phyloP scores from a whole-genome alignment of 768 basidiomycete species.

The Suillus decipiens region DNA sequence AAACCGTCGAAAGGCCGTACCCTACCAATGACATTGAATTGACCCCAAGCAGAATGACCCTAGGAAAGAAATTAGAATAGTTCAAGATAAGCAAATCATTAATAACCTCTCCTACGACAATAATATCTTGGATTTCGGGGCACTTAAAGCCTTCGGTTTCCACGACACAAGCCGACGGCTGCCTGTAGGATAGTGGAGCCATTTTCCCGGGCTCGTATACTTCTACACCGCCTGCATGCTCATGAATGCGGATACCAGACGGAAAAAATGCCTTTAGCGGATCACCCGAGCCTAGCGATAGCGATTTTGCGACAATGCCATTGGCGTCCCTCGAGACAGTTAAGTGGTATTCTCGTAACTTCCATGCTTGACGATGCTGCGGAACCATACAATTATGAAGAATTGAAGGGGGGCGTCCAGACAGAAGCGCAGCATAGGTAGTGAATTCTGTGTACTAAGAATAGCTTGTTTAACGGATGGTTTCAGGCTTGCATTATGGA shows the following conservation, averaged over 20 bases:
- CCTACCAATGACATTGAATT: conserved; percentile 77
- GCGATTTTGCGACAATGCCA: conserved; percentile 9
- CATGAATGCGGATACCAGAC: conserved; percentile 47
- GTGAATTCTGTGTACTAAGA: conserved; percentile 80
- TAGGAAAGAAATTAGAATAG: conserved; percentile 30
- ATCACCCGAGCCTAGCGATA: conserved; percentile 56
- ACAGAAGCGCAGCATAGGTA: conserved; percentile 77
- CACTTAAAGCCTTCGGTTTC: conserved; percentile 14
- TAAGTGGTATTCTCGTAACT: conserved; percentile 75
- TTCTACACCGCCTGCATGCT: conserved; percentile 48
- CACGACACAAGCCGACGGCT: conserved; percentile 27
- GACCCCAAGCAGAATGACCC: conserved; percentile 93
- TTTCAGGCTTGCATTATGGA: neutral
- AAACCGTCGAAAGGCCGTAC: conserved; percentile 83
- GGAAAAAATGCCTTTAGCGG: conserved; percentile 67
- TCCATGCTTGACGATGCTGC: conserved; percentile 90
- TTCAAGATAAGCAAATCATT: conserved; percentile 2
- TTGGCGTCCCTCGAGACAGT: conserved; percentile 33
- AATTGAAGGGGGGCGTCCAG: conserved; percentile 61
- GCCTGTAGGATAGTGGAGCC: conserved; percentile 31
- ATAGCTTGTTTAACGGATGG: conserved; percentile 5
- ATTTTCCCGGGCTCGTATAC: conserved; percentile 45
- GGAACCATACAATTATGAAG: conserved; percentile 78
- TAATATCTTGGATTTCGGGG: conserved; percentile 52
- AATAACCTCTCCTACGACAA: conserved; percentile 72